Percentiles rank a stretch among this genome's conserved stretches.
These are phyloP conservation scores for Diplocarpon rosae DNA, from an alignment of 2,329 filamentous ascomycete species.

Conservation along the genomic window DNA sequence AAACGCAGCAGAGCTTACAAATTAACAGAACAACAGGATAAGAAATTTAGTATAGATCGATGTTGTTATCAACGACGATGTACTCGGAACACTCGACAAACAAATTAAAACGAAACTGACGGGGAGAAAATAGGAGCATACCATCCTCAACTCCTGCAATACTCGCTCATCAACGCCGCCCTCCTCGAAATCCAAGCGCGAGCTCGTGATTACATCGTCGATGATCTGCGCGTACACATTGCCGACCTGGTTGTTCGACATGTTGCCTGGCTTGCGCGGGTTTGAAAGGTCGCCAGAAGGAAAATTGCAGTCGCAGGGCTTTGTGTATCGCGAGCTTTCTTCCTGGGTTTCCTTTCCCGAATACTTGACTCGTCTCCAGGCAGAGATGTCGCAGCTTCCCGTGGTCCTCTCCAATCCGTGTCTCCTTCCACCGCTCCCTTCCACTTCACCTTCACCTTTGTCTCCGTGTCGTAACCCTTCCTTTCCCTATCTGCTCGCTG, in stretches of 20 bases:
- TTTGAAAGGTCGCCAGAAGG: too few relatives aligned
- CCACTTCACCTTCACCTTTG: not conserved
- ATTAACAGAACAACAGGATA: not conserved
- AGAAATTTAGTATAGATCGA: not conserved
- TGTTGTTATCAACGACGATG: too few relatives aligned
- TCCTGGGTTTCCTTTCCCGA: too few relatives aligned
- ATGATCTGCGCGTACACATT: constrained; percentile 70
- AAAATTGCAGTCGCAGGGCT: too few relatives aligned
- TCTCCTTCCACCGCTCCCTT: not conserved
- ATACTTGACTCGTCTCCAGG: too few relatives aligned
- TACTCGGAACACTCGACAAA: too few relatives aligned
- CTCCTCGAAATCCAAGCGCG: constrained; percentile 93
- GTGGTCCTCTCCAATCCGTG: not conserved
- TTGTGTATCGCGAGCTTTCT: too few relatives aligned
- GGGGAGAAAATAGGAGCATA: constrained; percentile 36
- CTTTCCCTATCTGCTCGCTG: not conserved
- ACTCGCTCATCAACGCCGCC: constrained; percentile 82
- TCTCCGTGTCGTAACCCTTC: not conserved
- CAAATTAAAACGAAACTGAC: not conserved
- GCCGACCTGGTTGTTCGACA: constrained; percentile 37
- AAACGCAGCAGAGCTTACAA: not conserved
- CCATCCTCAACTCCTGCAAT: constrained; percentile 76
- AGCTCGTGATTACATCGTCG: constrained; percentile 81
- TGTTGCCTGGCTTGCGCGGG: constrained; percentile 11
- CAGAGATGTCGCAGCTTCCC: too few relatives aligned